Base-by-base conservation (phyloP, 176 grass and related monocot species). In the Stipa capillata region DNA sequence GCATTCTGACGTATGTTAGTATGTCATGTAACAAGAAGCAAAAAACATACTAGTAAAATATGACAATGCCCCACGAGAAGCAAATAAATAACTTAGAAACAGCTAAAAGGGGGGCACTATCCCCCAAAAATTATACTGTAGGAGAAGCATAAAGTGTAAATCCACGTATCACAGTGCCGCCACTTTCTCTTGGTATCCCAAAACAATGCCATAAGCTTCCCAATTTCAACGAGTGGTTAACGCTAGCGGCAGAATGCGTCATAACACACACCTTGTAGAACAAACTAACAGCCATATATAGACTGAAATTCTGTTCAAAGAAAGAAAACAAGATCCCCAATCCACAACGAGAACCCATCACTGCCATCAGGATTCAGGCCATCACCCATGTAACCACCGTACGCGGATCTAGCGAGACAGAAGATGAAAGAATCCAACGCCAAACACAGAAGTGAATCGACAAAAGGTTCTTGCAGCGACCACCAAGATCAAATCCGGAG, bases 201-300 rank as follows among this genome's bases (percentile, higher is more conserved):
- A 87, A 82, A 54, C 43, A 87, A 87, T 55, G 79, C 3, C 41
- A 11, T 7, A 14, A 9, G 24, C 42, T 33, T 52, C 62, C 35
- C 55, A 66, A 6, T 3, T 64, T 5, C 60, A 29, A 66, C 34
- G 23, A 33, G 4, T 7, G 39, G 31, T 8, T 42, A 24, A 32
- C 14, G 8, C 43, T 24, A 4, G 3, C 59, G 17, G 13, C 40
- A 78, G 43, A 9, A 17, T 34, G 76, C 59, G 4, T 49, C 57
- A 32, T 77, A 47, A 24, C 14, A 44, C 18, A 5, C 18, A 60
- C 17, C n/a, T 34, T 6, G 79, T 33, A 50, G 23, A 20, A 43
- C 32, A 43, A 63, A 35, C 44, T 49, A 41, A 9, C 43, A 10
- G 44, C 44, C 12, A 15, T n/a, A n/a, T n/a, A n/a, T 3, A 10